A percentile compares a stretch with the other conserved stretches of the same genome.
Evolutionary conservation across 2,329 filamentous ascomycete genomes (phyloP).

Genomic region (Exophiala mesophila): DNA sequence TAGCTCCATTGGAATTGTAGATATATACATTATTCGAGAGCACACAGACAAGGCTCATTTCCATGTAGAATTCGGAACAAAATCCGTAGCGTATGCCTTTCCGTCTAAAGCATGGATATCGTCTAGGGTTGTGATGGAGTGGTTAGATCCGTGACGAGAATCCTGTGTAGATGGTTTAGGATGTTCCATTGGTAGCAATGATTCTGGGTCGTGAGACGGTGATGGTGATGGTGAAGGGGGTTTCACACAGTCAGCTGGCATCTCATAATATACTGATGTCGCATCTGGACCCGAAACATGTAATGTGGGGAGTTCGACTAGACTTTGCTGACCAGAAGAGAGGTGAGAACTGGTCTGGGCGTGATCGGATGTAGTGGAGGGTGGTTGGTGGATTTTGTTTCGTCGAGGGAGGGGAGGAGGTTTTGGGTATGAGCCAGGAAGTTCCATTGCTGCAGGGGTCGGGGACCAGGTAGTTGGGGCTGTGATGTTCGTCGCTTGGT

Average conservation of each 20-base stretch:
- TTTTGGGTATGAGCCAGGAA: neutral
- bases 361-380: too few species aligned
- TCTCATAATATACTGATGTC: constrained; percentile 8
- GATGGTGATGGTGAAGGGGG: neutral
- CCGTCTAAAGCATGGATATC: neutral
- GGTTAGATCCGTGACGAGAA: neutral
- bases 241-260: constrained; percentile 4
- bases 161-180: neutral
- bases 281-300: neutral
- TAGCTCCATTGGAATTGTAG: too few species aligned
- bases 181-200: neutral
- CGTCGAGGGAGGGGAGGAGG: neutral
- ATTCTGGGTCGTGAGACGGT: neutral
- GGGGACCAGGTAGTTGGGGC: neutral
- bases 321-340: too few species aligned
- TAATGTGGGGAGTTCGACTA: neutral
- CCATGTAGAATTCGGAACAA: too few species aligned
- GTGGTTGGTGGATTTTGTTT: too few species aligned
- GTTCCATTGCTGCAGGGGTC: neutral
- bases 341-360: too few species aligned
- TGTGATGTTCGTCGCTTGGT: too few species aligned
- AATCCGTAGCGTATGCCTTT: neutral
- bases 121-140: neutral
- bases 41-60: too few species aligned
- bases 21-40: too few species aligned